Base-by-base conservation (phyloP, 768 basidiomycete species). In the Favolaschia claudopus region DNA sequence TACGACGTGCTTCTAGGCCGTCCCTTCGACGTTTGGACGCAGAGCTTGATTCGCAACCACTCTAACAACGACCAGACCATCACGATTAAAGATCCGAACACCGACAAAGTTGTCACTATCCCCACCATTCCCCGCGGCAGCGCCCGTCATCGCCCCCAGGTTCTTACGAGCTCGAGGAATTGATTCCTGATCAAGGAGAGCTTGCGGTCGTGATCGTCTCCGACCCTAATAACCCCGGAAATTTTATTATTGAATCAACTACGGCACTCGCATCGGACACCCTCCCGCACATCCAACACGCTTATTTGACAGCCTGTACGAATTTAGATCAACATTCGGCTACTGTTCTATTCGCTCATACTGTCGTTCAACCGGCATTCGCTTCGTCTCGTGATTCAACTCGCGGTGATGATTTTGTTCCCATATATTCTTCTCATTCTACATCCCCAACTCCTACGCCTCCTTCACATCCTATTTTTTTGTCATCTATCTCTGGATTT, bases 1-100 rank as follows among this genome's bases (percentile, higher is more conserved):
- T n/a, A n/a, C 12, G 34, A 52, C 20, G 28, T 59, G 2, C 33
- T 59, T 1, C 7, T 59, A 1, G 58, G 58, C 4, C 19, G 58
- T 0, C 58, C 58, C 2, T 58, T 58, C 27, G 57, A 58, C 28
- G 19, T 25, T 1, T 37, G 51, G 0, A 52, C 29, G 5, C 25
- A 52, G n/a, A 38, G 34, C 5, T n/a, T 5, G 5, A 7, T 10
- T n/a, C n/a, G n/a, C n/a, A n/a, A n/a, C n/a, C n/a, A n/a, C n/a
- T n/a, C n/a, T n/a, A n/a, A n/a, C n/a, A n/a, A n/a, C 10, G 10
- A 10, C 12, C 34, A 36, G 34, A 10, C n/a, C 12, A 10, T 36
- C 12, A 36, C 37, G 4, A 3, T 58, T 17, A 58, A 17, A 17
- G 40, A 53, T 24, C 52, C 51, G 4, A 51, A 46, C 1, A 22